phyloP scores from a whole-genome alignment of 148 eudicot genomes.

The Camellia japonica region DNA sequence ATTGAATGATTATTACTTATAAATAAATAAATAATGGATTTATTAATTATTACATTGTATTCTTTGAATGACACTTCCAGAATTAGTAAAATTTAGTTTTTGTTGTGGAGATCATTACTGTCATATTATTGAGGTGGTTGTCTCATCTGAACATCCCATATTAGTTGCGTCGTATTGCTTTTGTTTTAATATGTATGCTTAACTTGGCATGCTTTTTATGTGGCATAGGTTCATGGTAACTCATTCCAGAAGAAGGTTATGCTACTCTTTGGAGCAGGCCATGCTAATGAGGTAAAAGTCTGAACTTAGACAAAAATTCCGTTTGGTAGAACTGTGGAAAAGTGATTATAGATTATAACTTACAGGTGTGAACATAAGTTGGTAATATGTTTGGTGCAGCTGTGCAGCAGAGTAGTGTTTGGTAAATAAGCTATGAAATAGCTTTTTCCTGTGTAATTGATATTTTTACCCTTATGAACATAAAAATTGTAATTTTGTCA shows the following conservation, averaged over 20 bases:
- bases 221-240: slow-evolving; percentile 73
- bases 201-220: slow-evolving; percentile 13
- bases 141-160: not conserved
- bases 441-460: no score
- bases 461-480: no score
- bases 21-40: not conserved
- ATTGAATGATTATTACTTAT: no score
- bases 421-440: no score
- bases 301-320: slow-evolving; percentile 18
- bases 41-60: not conserved
- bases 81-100: not conserved
- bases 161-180: not conserved
- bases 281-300: slow-evolving; percentile 60
- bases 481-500: no score
- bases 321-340: no score
- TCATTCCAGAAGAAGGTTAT: slow-evolving; percentile 93
- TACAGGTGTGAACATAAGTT: no score
- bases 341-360: no score
- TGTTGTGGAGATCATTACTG: not conserved
- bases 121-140: not conserved
- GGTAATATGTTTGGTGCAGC: no score
- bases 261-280: slow-evolving; percentile 73
- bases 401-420: no score
- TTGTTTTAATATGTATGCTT: not conserved
- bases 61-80: not conserved